Conservation (phyloP, 352 stramenopile genomes). For the Pythium apleroticum region DNA sequence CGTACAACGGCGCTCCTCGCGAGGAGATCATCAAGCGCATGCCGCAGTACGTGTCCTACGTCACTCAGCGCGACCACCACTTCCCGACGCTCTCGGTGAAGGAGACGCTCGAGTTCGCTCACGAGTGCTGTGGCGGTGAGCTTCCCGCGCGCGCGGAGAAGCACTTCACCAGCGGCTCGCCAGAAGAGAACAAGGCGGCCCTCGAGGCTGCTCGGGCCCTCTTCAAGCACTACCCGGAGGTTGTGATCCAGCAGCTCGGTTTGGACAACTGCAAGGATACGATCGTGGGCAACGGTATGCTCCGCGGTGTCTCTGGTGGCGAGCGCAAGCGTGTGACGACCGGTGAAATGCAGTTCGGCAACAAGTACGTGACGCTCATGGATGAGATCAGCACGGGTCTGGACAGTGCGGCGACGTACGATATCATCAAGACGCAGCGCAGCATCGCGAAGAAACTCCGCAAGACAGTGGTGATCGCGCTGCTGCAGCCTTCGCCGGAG, state of each 20-base stretch:
- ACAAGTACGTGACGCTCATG: constrained; percentile 80
- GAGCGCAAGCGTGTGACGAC: constrained; percentile 77
- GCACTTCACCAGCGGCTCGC: constrained; percentile 33
- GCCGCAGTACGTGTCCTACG: constrained; percentile 51
- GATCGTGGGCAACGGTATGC: constrained; percentile 62
- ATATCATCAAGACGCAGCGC: constrained; percentile 57
- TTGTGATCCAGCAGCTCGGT: constrained; percentile 52
- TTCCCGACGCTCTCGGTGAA: constrained; percentile 47
- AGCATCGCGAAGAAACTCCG: constrained; percentile 63
- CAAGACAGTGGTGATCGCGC: constrained; percentile 71
- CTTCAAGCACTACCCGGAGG: constrained; percentile 37
- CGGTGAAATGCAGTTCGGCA: constrained; percentile 82
- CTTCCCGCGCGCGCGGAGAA: constrained; percentile 29
- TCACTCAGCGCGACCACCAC: constrained; percentile 47
- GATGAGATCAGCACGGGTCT: constrained; percentile 77
- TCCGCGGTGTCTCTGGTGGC: constrained; percentile 67
- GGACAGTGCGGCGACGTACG: constrained; percentile 59
- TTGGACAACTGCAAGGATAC: constrained; percentile 57
- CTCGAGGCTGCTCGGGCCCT: constrained; percentile 36
- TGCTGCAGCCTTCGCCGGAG: constrained; percentile 93
- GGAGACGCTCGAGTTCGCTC: constrained; percentile 58
- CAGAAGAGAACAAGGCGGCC: constrained; percentile 44
- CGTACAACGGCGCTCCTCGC: constrained; percentile 44
- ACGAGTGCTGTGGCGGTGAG: constrained; percentile 45
- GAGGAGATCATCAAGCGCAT: constrained; percentile 35